These are phyloP conservation scores for Leucosporidium scottii DNA, from an alignment of 768 basidiomycete species.

Conservation along the genomic window DNA sequence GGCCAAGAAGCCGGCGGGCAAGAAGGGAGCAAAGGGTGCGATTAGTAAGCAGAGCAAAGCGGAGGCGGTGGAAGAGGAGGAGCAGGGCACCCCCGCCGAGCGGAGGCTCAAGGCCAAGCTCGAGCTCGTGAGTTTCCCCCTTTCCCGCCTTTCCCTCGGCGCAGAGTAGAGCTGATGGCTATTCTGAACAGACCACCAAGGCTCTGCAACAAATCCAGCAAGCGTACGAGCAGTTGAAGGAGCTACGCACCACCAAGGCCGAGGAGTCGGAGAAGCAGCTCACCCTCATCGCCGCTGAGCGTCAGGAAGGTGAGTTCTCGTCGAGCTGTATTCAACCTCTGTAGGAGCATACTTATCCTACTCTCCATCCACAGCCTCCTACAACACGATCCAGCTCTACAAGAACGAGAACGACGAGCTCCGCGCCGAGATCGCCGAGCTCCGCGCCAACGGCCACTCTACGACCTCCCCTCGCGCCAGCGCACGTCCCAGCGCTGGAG, in stretches of 20 bases:
- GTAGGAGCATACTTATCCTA: too few relatives aligned
- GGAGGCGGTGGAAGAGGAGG: background rate
- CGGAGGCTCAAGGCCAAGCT: slow-evolving; percentile 23
- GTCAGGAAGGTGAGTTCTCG: slow-evolving; percentile 3
- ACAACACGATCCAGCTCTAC: slow-evolving; percentile 18
- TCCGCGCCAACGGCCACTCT: background rate
- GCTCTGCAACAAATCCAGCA: background rate
- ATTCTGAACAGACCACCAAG: slow-evolving; percentile 2
- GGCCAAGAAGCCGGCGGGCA: slow-evolving; percentile 1
- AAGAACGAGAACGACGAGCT: slow-evolving; percentile 24
- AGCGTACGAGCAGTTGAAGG: slow-evolving; percentile 2
- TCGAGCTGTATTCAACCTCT: background rate
- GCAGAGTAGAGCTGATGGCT: background rate
- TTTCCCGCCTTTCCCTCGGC: too few relatives aligned
- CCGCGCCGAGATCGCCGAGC: slow-evolving; percentile 1
- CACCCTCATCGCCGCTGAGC: slow-evolving; percentile 18
- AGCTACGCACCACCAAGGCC: slow-evolving; percentile 21
- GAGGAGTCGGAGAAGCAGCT: slow-evolving; percentile 22
- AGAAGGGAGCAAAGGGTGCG: background rate
- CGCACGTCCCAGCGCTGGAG: too few relatives aligned
- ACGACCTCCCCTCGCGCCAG: too few relatives aligned
- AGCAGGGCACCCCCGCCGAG: slow-evolving; percentile 10
- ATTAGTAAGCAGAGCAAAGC: background rate
- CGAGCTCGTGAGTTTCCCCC: slow-evolving; percentile 12
- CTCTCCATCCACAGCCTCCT: background rate